Conservation (phyloP, 495 filamentous ascomycete genomes). For the Delitschia confertaspora region DNA sequence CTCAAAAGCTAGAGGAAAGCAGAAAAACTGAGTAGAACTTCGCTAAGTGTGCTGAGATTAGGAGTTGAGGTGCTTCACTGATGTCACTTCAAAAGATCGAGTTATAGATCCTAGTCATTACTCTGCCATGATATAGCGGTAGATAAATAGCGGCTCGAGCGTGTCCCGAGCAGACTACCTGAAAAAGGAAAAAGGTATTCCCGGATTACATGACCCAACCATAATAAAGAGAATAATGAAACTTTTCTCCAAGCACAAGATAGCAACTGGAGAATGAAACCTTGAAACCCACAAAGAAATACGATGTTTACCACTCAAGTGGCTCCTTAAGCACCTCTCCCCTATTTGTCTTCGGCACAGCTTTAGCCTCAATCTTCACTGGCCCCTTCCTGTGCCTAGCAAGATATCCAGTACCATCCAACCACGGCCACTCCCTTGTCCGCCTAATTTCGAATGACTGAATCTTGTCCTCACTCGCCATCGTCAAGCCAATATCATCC, state of each 20-base stretch:
- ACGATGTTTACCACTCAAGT: conserved; percentile 81
- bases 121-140: no score
- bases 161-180: no score
- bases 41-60: no score
- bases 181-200: no score
- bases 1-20: no score
- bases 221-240: not conserved
- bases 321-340: conserved; percentile 80
- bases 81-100: no score
- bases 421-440: conserved; percentile 74
- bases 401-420: conserved; percentile 83
- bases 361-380: conserved; percentile 69
- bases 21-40: no score
- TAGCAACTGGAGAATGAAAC: not conserved
- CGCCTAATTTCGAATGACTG: conserved; percentile 68
- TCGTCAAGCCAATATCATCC: conserved; percentile 91
- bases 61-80: no score
- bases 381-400: conserved; percentile 53
- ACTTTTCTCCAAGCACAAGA: not conserved
- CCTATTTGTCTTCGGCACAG: conserved; percentile 83
- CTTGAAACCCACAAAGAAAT: no score
- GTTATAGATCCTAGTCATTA: no score
- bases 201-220: no score
- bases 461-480: conserved; percentile 88
- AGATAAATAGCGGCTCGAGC: no score